Evolutionary conservation across 192 early-diverging fungal species (phyloP), one percentile per base, ranked within the genome.

Genomic region (Coemansia sp.): DNA sequence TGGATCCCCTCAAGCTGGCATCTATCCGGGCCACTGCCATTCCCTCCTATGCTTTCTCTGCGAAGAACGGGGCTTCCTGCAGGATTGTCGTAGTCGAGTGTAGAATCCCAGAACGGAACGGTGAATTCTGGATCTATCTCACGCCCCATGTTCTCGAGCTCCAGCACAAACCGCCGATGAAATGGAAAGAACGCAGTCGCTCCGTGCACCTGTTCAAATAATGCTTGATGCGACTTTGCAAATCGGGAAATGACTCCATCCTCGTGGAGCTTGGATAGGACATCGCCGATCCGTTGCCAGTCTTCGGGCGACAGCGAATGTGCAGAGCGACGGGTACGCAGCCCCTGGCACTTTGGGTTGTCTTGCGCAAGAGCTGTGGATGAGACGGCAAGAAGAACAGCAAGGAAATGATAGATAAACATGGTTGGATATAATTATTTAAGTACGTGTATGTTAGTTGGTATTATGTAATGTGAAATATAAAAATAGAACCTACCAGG

Each of bases 91-190:
- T 67, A 74, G 41, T 81, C 79, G 7, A 52, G 74, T 2, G 84
- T 71, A 2, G 76, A 63, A 48, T 81, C 76, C 79, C 79, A 82
- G 71, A 75, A 85, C 5, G 84, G 84, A 16, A 82, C 43, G 7
- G 69, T 69, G 37, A 85, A 76, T 2, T 54, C 45, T 5, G 79
- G 73, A 19, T 79, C 74, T 44, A 79, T 73, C 44, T 63, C 19
- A 16, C 73, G 67, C 1, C 79, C 67, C 15, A 76, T 19, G 57
- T 79, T 67, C 52, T 85, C 84, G 52, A 85, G 75, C 48, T 85
- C 84, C 8, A 76, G 65, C 41, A 82, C 69, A 50, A 85, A 85
- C 61, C 76, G 72, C 11, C 84, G 72, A 59, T 85, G 84, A 69
- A 78, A 85, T 21, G 79, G 75, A 45, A 82, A 77, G 59, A 85